Evolutionary conservation across 495 filamentous ascomycete species (phyloP).

Genomic region (Recurvomyces mirabilis): DNA sequence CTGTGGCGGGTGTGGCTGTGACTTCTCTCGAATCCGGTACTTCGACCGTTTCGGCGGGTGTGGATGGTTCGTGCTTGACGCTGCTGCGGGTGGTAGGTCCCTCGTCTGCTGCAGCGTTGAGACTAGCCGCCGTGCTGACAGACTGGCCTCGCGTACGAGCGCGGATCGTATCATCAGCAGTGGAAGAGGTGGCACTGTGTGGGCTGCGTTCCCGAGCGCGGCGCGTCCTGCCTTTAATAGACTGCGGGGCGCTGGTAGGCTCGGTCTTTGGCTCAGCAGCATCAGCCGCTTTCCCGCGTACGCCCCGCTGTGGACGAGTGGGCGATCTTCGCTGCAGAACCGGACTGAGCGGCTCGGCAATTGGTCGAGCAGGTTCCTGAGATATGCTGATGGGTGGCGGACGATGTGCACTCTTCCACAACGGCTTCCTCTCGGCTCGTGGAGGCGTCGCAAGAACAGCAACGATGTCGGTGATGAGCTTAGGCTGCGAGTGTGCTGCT

Average conservation of each 20-base stretch:
- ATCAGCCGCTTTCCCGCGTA: not conserved
- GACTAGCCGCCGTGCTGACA: conserved; percentile 45
- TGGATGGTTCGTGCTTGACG: conserved; percentile 58
- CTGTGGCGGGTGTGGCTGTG: conserved; percentile 17
- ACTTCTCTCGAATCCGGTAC: conserved; percentile 23
- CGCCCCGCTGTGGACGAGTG: not conserved
- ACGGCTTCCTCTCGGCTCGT: not conserved
- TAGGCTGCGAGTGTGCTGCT: not conserved
- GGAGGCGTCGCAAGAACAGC: conserved; percentile 13
- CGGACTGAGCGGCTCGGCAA: conserved; percentile 15
- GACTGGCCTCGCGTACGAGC: conserved; percentile 48
- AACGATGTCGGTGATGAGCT: conserved; percentile 10
- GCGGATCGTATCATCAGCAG: conserved; percentile 20
- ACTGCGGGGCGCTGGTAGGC: not conserved
- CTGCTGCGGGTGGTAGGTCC: conserved; percentile 34
- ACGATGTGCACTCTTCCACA: conserved; percentile 13
- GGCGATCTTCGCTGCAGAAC: conserved; percentile 4
- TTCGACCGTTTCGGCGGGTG: conserved; percentile 40
- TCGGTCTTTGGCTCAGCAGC: not conserved
- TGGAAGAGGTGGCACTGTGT: conserved; percentile 11
- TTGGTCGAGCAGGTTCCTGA: not conserved
- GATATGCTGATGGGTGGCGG: conserved; percentile 7
- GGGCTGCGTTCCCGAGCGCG: conserved; percentile 10
- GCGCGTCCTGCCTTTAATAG: not conserved
- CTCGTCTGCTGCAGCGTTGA: conserved; percentile 36